Conservation (phyloP, 2,329 filamentous ascomycete species). For the Aspergillus sp. region DNA sequence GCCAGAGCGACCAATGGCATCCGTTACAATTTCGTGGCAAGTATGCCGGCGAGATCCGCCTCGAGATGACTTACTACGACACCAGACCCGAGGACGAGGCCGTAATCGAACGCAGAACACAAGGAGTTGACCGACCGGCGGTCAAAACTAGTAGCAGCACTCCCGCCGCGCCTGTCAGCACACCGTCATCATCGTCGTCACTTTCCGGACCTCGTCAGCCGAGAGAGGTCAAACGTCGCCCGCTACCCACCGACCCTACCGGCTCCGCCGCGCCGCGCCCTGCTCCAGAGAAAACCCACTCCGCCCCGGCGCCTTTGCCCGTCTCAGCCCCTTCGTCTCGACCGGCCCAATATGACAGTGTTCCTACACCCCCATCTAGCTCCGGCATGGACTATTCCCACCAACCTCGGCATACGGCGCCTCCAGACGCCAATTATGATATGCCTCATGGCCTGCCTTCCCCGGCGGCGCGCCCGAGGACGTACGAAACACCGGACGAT, state of each 20-base stretch:
- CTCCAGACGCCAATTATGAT: constrained; percentile 53
- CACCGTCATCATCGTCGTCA: constrained; percentile 28
- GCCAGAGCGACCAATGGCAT: constrained; percentile 95
- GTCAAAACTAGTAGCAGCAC: constrained; percentile 30
- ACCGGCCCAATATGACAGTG: constrained; percentile 33
- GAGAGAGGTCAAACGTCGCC: constrained; percentile 77
- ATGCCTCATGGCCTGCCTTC: constrained; percentile 43
- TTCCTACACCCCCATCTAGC: constrained; percentile 45
- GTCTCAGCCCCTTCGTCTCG: constrained; percentile 33
- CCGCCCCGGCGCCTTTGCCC: constrained; percentile 40
- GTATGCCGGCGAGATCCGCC: constrained; percentile 91
- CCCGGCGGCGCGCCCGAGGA: constrained; percentile 27
- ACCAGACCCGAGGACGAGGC: constrained; percentile 80
- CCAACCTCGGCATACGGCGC: constrained; percentile 74
- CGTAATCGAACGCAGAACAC: constrained; percentile 58
- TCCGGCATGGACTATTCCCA: constrained; percentile 71
- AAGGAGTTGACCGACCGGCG: constrained; percentile 42
- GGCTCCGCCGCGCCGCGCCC: constrained; percentile 53
- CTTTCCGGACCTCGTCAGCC: constrained; percentile 56
- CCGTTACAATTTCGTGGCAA: constrained; percentile 84
- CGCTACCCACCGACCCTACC: constrained; percentile 79
- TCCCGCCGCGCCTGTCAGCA: constrained; percentile 12
- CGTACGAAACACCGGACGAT: constrained; percentile 38
- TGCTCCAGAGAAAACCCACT: constrained; percentile 37
- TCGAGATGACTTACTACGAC: constrained; percentile 97